A percentile compares a stretch with the other conserved stretches of the same genome.
Evolutionary conservation across 2,329 filamentous ascomycete genomes (phyloP).

Genomic region (Phaeoacremonium minimum): DNA sequence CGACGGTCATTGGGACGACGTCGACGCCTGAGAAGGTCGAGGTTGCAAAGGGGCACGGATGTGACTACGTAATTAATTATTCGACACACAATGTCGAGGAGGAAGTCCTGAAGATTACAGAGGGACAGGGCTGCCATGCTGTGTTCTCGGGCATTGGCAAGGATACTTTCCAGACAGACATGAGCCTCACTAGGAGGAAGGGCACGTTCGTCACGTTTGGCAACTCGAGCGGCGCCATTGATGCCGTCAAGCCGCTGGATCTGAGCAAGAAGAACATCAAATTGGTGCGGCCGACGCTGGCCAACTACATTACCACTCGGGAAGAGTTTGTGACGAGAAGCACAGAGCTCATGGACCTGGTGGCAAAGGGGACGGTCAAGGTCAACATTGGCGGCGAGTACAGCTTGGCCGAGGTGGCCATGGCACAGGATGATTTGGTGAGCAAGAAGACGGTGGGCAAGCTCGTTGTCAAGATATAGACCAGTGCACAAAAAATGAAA

Average conservation of each 20-base stretch:
- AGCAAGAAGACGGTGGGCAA: conserved; percentile 13
- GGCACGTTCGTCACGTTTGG: conserved; percentile 76
- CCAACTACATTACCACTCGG: conserved; percentile 63
- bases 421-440: conserved; percentile 15
- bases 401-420: conserved; percentile 7
- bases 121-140: conserved; percentile 65
- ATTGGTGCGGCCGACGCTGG: conserved; percentile 67
- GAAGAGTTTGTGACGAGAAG: conserved; percentile 60
- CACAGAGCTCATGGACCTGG: conserved; percentile 13
- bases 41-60: conserved; percentile 66
- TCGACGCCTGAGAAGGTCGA: conserved; percentile 68
- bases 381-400: conserved; percentile 11
- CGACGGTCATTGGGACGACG: conserved; percentile 75
- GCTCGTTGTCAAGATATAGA: conserved; percentile 9
- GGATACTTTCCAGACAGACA: conserved; percentile 73
- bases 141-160: conserved; percentile 85
- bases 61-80: conserved; percentile 70
- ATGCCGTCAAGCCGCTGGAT: conserved; percentile 51
- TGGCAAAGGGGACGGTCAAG: conserved; percentile 11
- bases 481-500: neutral
- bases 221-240: conserved; percentile 72
- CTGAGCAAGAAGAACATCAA: conserved; percentile 71
- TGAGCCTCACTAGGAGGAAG: conserved; percentile 70
- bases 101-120: conserved; percentile 64
- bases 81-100: conserved; percentile 48